Percentiles rank a stretch among this genome's conserved stretches.
phyloP scores from a whole-genome alignment of 2,329 filamentous ascomycete species.

The Cercospora zeina region DNA sequence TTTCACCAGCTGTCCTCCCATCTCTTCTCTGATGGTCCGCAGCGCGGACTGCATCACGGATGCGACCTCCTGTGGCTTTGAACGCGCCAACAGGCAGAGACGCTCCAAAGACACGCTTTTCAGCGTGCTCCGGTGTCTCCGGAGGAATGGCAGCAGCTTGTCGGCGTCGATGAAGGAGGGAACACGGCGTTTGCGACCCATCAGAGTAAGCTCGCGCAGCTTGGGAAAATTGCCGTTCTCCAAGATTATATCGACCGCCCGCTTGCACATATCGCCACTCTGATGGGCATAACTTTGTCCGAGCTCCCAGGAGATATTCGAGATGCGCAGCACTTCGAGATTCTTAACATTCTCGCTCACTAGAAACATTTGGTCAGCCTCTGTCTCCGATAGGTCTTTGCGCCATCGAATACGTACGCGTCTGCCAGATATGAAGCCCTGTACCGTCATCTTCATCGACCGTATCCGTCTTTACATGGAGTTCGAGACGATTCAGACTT shows the following conservation, averaged over 20 bases:
- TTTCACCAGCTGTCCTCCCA: background rate
- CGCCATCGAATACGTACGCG: background rate
- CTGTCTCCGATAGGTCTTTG: background rate
- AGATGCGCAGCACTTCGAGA: background rate
- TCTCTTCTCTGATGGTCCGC: slow-evolving; percentile 1
- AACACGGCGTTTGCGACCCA: background rate
- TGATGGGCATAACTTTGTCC: background rate
- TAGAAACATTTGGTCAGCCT: background rate
- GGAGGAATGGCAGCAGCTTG: background rate
- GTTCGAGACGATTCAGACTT: background rate
- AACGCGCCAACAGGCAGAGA: background rate
- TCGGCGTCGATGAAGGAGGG: background rate
- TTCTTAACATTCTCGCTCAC: background rate
- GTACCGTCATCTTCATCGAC: background rate
- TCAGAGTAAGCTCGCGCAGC: background rate
- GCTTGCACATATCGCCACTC: background rate
- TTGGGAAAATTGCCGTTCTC: background rate
- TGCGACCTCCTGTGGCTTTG: background rate
- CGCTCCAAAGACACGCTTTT: background rate
- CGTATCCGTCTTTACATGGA: background rate
- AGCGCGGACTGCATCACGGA: background rate
- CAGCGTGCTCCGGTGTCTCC: background rate
- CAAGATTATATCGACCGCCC: background rate
- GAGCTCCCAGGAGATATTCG: background rate
- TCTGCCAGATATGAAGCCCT: background rate